These are phyloP conservation scores for Phanerochaete sordida DNA, from an alignment of 768 basidiomycete genomes.

Conservation along the genomic window DNA sequence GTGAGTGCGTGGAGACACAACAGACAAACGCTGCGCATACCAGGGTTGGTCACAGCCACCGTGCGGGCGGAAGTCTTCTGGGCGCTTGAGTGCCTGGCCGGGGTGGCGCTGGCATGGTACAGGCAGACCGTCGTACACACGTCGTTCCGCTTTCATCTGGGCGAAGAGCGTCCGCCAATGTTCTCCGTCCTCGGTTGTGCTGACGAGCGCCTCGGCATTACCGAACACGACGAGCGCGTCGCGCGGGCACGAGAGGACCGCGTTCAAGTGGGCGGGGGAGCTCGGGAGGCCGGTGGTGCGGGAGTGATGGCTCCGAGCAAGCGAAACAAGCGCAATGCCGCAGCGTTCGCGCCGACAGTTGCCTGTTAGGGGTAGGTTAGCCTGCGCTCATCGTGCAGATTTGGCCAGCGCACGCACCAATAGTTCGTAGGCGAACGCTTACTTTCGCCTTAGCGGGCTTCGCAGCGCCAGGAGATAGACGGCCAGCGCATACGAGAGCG, in stretches of 20 bases:
- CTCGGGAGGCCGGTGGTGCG: conserved; percentile 70
- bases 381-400: too few species aligned
- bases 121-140: conserved; percentile 61
- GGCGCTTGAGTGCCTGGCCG: conserved; percentile 32
- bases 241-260: conserved; percentile 66
- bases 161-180: conserved; percentile 51
- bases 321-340: conserved; percentile 58
- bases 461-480: conserved; percentile 38
- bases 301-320: conserved; percentile 55
- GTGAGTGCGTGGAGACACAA: not conserved
- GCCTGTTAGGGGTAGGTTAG: too few species aligned
- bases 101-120: conserved; percentile 56
- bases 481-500: conserved; percentile 56
- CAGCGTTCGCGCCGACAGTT: conserved; percentile 79
- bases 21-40: conserved; percentile 31
- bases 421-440: conserved; percentile 61
- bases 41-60: conserved; percentile 62
- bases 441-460: conserved; percentile 42
- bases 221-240: conserved; percentile 65
- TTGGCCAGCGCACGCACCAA: conserved; percentile 36
- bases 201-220: conserved; percentile 54
- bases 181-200: conserved; percentile 45
- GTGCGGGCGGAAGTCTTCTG: conserved; percentile 46
- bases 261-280: conserved; percentile 66
- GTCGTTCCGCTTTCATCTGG: conserved; percentile 35